Evolutionary conservation across 257 asterid species (phyloP), one percentile per base, ranked within the genome.

Genomic region (Salvia hispanica): DNA sequence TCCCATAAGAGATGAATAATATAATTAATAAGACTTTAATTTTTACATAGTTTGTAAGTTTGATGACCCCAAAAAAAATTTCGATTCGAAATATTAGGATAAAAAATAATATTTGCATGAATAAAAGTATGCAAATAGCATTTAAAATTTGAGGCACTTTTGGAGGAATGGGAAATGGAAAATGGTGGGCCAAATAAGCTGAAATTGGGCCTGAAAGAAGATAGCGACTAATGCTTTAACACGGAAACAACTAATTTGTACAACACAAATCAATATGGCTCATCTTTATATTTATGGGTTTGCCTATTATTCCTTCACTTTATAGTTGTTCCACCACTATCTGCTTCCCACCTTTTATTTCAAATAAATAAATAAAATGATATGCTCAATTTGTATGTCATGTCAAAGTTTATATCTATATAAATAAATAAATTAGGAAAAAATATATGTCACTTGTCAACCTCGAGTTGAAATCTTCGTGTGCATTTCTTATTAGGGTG

Each of bases 271-370:
- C 21, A 34, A 45, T 15, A 69, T 61, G 51, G 40, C 46, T 63
- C 45, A 16, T 56, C 34, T 56, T 36, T 46, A 36, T 40, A 39
- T 14, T 21, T 45, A 51, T 69, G 46, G 21, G 51, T 25, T 4
- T 52, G 48, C 77, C 78, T 66, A 73, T 76, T 52, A 9, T 50
- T 64, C 66, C 14, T 40, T 69, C 58, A 25, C 83, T 72, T 75
- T 75, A 56, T 73, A 75, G 76, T 71, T 79, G 78, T 62, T 71
- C 83, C 83, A 78, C 73, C 72, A 61, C 66, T 37, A 66, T 74
- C 44, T 71, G 80, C 75, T 71, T 64, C 77, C 83, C 62, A 46
- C 74, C 67, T 60, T 69, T 55, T 6, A 10, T 37, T 45, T 13
- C 2, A 46, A 46, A 13, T 12, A n/a, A 14, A 6, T 12, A 25